Conservation (phyloP, 2,329 filamentous ascomycete species). For the Aureobasidium sp. region DNA sequence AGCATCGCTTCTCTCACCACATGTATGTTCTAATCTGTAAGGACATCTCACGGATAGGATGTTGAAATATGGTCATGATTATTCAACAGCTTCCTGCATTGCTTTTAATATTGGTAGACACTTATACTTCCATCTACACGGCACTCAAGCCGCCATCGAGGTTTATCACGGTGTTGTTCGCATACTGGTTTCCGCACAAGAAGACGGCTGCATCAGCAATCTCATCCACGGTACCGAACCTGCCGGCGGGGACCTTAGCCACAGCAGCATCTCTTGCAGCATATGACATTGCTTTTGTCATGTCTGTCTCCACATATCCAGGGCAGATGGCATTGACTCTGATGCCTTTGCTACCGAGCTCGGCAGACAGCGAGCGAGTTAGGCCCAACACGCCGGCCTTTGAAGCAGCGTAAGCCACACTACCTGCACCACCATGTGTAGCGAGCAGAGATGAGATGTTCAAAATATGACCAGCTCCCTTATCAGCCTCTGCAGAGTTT, state of each 20-base stretch:
- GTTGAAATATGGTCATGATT: no score
- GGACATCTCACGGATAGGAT: no score
- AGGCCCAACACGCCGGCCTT: constrained; percentile 21
- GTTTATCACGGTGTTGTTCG: constrained; percentile 81
- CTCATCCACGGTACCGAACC: constrained; percentile 41
- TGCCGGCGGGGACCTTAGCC: constrained; percentile 35
- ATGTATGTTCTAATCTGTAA: no score
- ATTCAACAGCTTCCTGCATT: no score
- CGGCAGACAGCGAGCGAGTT: constrained; percentile 18
- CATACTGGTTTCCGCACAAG: constrained; percentile 63
- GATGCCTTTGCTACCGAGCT: constrained; percentile 49
- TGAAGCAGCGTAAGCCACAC: constrained; percentile 37
- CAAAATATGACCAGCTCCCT: constrained; percentile 48
- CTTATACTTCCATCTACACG: not conserved
- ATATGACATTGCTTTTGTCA: constrained; percentile 38
- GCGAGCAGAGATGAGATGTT: constrained; percentile 76
- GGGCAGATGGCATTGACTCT: constrained; percentile 55
- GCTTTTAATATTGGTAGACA: no score
- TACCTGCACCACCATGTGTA: constrained; percentile 60
- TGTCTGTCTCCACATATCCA: constrained; percentile 22
- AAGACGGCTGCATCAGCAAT: constrained; percentile 46
- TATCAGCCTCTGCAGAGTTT: constrained; percentile 21
- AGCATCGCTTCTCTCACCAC: no score
- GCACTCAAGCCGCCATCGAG: constrained; percentile 79
- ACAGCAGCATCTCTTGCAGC: constrained; percentile 37